Evolutionary conservation across 352 stramenopile species (phyloP).

Genomic region (Globisporangium middletonii): DNA sequence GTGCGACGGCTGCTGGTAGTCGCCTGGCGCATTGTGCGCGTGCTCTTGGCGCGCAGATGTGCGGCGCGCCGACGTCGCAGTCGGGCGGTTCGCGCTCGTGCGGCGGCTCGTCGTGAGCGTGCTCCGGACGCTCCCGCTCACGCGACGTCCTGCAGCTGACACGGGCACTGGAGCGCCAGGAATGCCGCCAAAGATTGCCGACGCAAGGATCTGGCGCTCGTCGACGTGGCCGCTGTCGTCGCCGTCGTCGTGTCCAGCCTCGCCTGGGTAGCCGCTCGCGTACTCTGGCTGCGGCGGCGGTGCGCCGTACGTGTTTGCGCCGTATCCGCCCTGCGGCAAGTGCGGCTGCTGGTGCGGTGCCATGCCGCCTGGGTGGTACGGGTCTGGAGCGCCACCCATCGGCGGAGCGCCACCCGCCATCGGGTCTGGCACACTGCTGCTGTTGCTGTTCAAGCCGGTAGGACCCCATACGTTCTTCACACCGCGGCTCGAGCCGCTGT

Average conservation of each 20-base stretch:
- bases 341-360: constrained; percentile 6
- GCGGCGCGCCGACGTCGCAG: constrained; percentile 19
- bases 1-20: constrained; percentile 22
- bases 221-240: constrained; percentile 56
- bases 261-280: constrained; percentile 32
- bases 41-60: constrained; percentile 35
- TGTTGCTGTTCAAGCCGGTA: constrained; percentile 53
- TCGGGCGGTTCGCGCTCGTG: constrained; percentile 20
- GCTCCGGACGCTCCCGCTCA: constrained; percentile 20
- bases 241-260: constrained; percentile 36
- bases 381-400: constrained; percentile 9
- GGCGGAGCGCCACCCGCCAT: constrained; percentile 1
- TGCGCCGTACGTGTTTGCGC: constrained; percentile 8
- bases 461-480: constrained; percentile 86
- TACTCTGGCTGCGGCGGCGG: constrained; percentile 4
- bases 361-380: constrained; percentile 27
- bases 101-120: constrained; percentile 19
- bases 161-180: constrained; percentile 57
- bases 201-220: constrained; percentile 88
- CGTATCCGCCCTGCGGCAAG: constrained; percentile 16
- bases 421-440: constrained; percentile 1
- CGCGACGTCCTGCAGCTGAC: constrained; percentile 29
- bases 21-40: constrained; percentile 12
- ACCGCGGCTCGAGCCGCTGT: constrained; percentile 24
- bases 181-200: constrained; percentile 96